phyloP scores from a whole-genome alignment of 2,329 filamentous ascomycete species.

The Hypoxylon sp. region DNA sequence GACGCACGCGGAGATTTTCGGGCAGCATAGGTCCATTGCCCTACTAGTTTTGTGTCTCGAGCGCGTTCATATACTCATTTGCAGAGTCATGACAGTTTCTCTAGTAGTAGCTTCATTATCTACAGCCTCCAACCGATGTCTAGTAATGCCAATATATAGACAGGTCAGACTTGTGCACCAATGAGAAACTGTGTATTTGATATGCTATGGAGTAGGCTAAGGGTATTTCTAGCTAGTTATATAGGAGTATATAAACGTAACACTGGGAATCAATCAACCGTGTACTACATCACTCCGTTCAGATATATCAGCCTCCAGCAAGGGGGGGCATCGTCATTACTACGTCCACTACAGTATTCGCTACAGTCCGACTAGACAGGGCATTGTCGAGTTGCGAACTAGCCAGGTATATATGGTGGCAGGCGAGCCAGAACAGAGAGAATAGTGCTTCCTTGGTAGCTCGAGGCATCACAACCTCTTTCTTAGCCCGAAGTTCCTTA shows the following conservation, averaged over 20 bases:
- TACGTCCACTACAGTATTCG: no score
- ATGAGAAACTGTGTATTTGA: background rate
- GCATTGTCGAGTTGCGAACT: no score
- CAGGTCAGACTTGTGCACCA: background rate
- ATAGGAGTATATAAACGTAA: background rate
- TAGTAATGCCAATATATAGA: background rate
- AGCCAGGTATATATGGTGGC: no score
- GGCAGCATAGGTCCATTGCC: background rate
- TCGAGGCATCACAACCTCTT: no score
- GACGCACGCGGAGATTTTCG: background rate
- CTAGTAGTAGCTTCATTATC: background rate
- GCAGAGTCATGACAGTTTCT: background rate
- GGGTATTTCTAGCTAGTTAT: no score
- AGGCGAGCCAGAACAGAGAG: no score
- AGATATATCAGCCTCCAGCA: background rate
- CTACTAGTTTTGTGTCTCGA: background rate
- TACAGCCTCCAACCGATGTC: background rate
- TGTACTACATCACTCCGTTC: background rate
- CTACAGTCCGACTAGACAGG: no score
- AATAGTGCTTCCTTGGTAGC: no score
- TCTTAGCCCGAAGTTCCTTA: no score
- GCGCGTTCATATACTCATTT: background rate
- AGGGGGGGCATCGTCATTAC: no score
- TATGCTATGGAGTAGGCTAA: no score
- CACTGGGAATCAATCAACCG: background rate